Evolutionary conservation across 371 early-diverging fungal genomes (phyloP), one percentile per base, ranked within the genome.

Genomic region (Entomophthora muscae): DNA sequence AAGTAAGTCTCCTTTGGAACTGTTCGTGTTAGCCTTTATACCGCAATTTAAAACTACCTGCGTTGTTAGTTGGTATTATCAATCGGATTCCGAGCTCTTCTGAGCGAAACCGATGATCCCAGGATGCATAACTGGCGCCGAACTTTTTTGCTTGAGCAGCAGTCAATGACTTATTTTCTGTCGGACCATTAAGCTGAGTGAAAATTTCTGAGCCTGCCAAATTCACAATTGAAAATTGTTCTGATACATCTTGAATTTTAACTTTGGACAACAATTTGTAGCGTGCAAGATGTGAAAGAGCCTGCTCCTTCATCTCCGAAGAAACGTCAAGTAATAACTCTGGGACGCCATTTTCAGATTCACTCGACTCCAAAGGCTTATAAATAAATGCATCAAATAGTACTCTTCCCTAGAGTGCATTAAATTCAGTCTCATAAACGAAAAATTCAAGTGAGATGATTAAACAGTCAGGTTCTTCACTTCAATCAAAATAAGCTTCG

Each of bases 361-460:
- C 29, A 71, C 86, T 85, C 42, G 74, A 65, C 5, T 42, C 42
- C 42, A 42, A 17, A 10, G 42, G 10, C 1, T 88, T 89, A 67
- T 95, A 89, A 31, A 96, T 81, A 67, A 97, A 91, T 3, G 85
- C 85, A 69, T 97, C 98, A 64, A 77, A 86, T 13, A 96, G 71
- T 64, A 95, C 79, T 52, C 98, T 81, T 1, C 98, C 91, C 82
- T 82, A 69, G 17, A 42, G 32, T 28, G n/a, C 51, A 27, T 51
- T 51, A 5, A 28, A 12, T 31, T 21, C 23, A 30, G 7, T 32
- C 22, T 13, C 2, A 10, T 55, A 27, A 7, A 13, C 21, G 5
- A 42, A 42, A 42, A 42, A 42, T n/a, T n/a, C n/a, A 42, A 17
- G 5, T 42, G 42, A 5, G 17, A 42, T 17, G 5, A 42, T 42